Base-by-base conservation (phyloP, 2,329 filamentous ascomycete genomes). In the Talaromyces islandicus region DNA sequence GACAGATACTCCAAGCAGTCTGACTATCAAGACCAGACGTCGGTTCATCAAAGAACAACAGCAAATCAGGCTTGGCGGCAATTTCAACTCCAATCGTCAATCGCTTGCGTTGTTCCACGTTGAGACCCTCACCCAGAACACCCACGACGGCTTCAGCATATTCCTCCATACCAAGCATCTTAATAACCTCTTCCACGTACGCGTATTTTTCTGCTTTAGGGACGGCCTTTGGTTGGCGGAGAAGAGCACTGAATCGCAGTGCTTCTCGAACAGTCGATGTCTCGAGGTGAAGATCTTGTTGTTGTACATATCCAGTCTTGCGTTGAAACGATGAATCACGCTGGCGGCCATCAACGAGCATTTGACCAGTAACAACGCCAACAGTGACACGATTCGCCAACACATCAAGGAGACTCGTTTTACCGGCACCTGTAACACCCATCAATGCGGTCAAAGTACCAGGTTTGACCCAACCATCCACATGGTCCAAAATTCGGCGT, bases 81-180 rank as follows among this genome's bases (percentile, higher is more conserved):
- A 97, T 83, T 73, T 97, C 93, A n/a, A 97, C 92, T 75, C 92
- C 93, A 64, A 97, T 96, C 0, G 92, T 97, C 9, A 97, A 82
- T 68, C 91, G 88, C 71, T 88, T 88, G 24, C 85, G 80, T 71
- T 88, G 85, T 70, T 88, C 85, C 21, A 84, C 82, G 57, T 84
- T 84, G 43, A 85, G 77, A 77, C 82, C 92, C 79, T 95, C 90
- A 64, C 92, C 92, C 7, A 91, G 90, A 30, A 95, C 88, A 81
- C 92, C 93, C 57, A 97, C 91, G 48, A 96, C 82, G 12, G 92
- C 92, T 71, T 96, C 92, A 12, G 92, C 91, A 68, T 94, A 96
- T 58, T 90, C 85, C 65, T 91, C 83, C 91, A 97, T 96, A 53
- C 94, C 91, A 27, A 97, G 80, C 27, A 97, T 83, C 76, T 90